Evolutionary conservation across 208 protist genomes (phyloP).

Genomic region (Leishmania aethiopica): DNA sequence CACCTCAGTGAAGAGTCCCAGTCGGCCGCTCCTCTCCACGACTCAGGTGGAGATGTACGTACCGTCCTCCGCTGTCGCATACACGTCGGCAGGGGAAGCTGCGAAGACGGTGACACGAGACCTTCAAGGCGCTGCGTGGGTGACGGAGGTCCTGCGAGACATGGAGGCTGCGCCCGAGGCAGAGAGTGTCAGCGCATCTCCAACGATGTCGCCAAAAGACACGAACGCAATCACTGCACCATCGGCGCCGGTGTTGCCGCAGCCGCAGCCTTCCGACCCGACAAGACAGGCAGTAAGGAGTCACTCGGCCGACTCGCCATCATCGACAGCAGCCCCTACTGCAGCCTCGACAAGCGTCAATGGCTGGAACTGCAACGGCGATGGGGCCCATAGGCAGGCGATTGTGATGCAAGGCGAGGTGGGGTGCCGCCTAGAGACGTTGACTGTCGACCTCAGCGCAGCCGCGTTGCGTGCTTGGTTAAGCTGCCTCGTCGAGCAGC

Average conservation of each 20-base stretch:
- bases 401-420: slow-evolving; percentile 27
- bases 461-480: slow-evolving; percentile 28
- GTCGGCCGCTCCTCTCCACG: slow-evolving; percentile 23
- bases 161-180: background rate
- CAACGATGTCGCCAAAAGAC: background rate
- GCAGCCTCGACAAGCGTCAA: background rate
- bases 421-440: slow-evolving; percentile 17
- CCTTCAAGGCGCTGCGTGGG: background rate
- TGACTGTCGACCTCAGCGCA: slow-evolving; percentile 33
- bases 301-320: background rate
- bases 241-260: background rate
- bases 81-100: slow-evolving; percentile 11
- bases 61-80: slow-evolving; percentile 15
- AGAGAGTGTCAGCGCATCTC: background rate
- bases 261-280: background rate
- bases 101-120: slow-evolving; percentile 16
- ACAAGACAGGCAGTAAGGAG: background rate
- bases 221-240: background rate
- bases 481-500: slow-evolving; percentile 31
- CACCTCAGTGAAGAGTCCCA: slow-evolving; percentile 22
- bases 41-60: slow-evolving; percentile 24
- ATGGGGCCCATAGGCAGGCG: background rate
- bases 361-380: background rate
- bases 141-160: background rate
- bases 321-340: background rate